phyloP scores from a whole-genome alignment of 2,329 filamentous ascomycete species.

The Fusarium sp. region DNA sequence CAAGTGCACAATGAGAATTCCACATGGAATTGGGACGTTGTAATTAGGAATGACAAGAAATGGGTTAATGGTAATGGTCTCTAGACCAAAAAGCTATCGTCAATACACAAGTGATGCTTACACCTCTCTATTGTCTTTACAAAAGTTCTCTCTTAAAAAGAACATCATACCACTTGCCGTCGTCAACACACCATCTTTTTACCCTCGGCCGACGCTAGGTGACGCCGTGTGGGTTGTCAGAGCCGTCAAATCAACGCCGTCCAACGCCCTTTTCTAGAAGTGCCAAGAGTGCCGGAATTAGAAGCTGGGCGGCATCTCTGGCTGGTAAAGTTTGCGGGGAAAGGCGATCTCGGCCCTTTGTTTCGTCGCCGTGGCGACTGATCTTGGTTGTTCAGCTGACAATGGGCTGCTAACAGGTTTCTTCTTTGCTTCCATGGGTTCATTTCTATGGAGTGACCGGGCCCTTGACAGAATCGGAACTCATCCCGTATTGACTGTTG shows the following conservation, averaged over 20 bases:
- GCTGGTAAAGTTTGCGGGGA: background rate
- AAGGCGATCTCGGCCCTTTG: background rate
- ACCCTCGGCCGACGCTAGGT: conserved; percentile 12
- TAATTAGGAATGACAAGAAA: conserved; percentile 17
- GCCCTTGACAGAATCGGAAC: background rate
- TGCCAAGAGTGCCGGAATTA: conserved; percentile 4
- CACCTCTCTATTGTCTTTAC: background rate
- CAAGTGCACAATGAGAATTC: conserved; percentile 6
- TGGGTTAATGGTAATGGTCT: conserved; percentile 37
- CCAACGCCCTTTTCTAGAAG: conserved; percentile 15
- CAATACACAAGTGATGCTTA: conserved; percentile 32
- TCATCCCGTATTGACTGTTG: background rate
- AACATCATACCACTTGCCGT: conserved; percentile 8
- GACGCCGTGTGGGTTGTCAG: conserved; percentile 7
- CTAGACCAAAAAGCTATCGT: conserved; percentile 25
- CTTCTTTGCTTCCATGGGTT: background rate
- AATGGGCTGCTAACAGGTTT: background rate
- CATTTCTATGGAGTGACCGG: background rate
- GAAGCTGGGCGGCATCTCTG: background rate
- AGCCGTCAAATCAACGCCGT: conserved; percentile 4
- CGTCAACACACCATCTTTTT: background rate
- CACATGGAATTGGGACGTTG: conserved; percentile 2
- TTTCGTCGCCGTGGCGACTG: background rate
- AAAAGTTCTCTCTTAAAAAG: background rate
- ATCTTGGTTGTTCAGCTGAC: background rate